Evolutionary conservation across 345 rosid species (phyloP).

Genomic region (Acer campestre): DNA sequence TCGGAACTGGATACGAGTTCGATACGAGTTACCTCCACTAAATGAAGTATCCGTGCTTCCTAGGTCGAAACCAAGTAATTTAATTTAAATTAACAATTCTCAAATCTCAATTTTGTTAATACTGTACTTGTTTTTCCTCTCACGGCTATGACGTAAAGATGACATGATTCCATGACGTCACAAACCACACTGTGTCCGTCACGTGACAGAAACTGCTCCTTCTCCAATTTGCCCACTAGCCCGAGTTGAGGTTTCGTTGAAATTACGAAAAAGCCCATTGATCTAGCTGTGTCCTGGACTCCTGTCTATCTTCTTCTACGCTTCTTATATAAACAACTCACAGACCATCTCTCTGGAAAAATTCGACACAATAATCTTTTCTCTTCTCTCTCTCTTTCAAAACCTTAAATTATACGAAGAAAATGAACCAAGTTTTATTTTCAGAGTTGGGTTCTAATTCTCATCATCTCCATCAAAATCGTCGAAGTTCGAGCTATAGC

Average conservation of each 20-base stretch:
- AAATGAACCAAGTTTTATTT: conserved; percentile 11
- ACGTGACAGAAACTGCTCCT: neutral
- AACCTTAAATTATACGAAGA: neutral
- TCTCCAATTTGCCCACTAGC: conserved; percentile 2
- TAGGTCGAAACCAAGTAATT: no score
- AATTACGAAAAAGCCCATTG: neutral
- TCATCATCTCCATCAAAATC: conserved; percentile 1
- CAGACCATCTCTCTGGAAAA: neutral
- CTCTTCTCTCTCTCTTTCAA: no score
- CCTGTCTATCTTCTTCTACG: neutral
- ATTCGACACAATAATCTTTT: no score
- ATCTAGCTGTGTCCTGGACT: neutral
- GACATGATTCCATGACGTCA: conserved; percentile 1
- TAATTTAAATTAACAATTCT: no score
- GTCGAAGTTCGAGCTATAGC: conserved; percentile 35
- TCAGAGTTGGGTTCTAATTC: conserved; percentile 8
- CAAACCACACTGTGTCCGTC: neutral
- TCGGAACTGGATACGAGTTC: no score
- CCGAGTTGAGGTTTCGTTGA: neutral
- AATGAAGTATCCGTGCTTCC: no score
- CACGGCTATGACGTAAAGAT: no score
- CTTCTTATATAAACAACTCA: neutral
- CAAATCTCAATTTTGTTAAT: no score
- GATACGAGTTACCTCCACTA: no score
- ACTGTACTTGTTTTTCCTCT: no score